Evolutionary conservation across 257 asterid genomes (phyloP).

Genomic region (Ehretia macrophylla): DNA sequence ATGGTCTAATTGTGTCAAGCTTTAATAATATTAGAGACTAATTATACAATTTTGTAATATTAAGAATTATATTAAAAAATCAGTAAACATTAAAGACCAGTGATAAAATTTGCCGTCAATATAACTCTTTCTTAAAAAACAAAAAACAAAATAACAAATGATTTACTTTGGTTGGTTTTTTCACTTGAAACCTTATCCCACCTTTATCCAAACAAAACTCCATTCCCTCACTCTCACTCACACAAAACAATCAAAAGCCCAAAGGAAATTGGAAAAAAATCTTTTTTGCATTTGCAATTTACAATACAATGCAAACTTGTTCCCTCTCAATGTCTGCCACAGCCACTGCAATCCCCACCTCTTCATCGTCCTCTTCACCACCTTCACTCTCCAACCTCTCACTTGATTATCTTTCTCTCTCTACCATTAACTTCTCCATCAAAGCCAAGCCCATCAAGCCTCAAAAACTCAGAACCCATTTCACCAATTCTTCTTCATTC

Average conservation of each 20-base stretch:
- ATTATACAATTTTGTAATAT: too few relatives aligned
- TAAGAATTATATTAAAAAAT: too few relatives aligned
- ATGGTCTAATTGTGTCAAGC: too few relatives aligned
- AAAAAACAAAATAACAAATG: too few relatives aligned
- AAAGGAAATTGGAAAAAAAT: too few relatives aligned
- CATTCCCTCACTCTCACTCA: neutral
- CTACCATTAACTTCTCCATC: conserved; percentile 20
- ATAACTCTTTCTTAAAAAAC: too few relatives aligned
- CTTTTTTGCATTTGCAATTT: too few relatives aligned
- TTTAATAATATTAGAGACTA: too few relatives aligned
- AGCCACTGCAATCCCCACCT: conserved; percentile 3
- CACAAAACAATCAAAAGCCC: neutral
- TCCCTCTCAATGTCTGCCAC: conserved; percentile 50
- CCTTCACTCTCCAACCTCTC: conserved; percentile 5
- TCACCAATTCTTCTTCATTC: conserved; percentile 17
- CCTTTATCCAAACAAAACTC: neutral
- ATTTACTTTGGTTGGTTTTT: too few relatives aligned
- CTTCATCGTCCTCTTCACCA: conserved; percentile 13
- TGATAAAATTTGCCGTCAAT: too few relatives aligned
- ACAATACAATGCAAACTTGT: conserved; percentile 59
- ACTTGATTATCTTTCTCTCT: conserved; percentile 20
- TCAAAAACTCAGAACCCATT: conserved; percentile 26
- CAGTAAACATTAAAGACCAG: too few relatives aligned
- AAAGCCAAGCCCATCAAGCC: conserved; percentile 28
- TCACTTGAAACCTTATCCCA: neutral